These are phyloP conservation scores for Saturnispora saitoi DNA, from an alignment of 805 yeast species.

Conservation along the genomic window DNA sequence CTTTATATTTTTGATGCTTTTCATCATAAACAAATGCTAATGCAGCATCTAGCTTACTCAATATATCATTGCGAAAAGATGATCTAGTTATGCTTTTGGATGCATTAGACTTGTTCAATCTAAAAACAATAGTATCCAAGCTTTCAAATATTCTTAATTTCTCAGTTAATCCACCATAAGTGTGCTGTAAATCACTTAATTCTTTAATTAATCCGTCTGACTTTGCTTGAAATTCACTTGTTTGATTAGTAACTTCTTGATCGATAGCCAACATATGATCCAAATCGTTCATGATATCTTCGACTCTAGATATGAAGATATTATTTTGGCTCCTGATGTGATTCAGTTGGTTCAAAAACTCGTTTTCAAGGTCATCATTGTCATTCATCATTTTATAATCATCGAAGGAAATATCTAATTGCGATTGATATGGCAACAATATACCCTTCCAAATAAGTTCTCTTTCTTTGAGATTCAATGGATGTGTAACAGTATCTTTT, in stretches of 20 bases:
- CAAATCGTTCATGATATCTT: conserved; percentile 36
- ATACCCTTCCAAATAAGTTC: conserved; percentile 23
- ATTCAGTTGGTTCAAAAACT: conserved; percentile 31
- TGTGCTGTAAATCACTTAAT: conserved; percentile 33
- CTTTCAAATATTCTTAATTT: conserved; percentile 57
- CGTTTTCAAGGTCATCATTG: conserved; percentile 32
- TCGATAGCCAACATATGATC: conserved; percentile 43
- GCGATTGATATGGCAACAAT: conserved; percentile 3
- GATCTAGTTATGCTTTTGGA: conserved; percentile 60
- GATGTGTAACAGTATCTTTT: conserved; percentile 18
- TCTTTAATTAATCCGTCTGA: conserved; percentile 43
- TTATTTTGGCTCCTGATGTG: conserved; percentile 22
- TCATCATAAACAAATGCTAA: conserved; percentile 49
- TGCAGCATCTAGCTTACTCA: conserved; percentile 58
- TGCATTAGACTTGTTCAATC: conserved; percentile 52
- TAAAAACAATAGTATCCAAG: conserved; percentile 60
- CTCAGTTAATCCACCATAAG: conserved; percentile 37
- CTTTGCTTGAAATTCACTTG: conserved; percentile 52
- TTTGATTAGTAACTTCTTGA: conserved; percentile 50
- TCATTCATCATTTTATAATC: conserved; percentile 35
- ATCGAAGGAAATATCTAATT: conserved; percentile 30
- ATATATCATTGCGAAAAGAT: conserved; percentile 42
- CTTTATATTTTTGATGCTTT: conserved; percentile 47
- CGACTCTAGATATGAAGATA: conserved; percentile 39
- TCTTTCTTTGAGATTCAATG: conserved; percentile 33